Base-by-base conservation (phyloP, 2,329 filamentous ascomycete species). In the Myriosclerotinia curreyana region DNA sequence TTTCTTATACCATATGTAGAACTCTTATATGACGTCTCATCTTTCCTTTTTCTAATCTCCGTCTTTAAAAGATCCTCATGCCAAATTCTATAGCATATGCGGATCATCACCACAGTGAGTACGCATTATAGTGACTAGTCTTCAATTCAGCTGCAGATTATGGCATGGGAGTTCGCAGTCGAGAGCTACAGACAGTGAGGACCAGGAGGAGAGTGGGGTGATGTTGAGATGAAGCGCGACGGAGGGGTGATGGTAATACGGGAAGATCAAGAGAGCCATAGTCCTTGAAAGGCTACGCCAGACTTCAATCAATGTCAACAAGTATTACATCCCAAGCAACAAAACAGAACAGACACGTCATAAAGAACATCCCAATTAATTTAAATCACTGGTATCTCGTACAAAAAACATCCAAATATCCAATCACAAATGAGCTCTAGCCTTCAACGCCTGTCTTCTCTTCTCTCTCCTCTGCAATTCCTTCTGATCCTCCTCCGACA, bases 401-500 rank as follows among this genome's bases (percentile, higher is more conserved):
- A 22, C 17, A 51, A 55, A 46, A 5, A 36, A 66, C 28, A 66
- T 44, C 20, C 52, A 58, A 49, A 51, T 14, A 63, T 50, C 34
- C 36, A 46, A 46, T 75, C 69, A 85, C 70, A 85, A 74, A 72
- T 80, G 80, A 66, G 84, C 79, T 72, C 81, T 76, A 36, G 79
- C 79, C 66, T 82, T 80, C 68, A 83, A 54, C 3, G 69, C 71
- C 65, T 77, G 79, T 69, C 83, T 76, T 70, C 80, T 78, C 70
- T 76, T 78, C 74, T 77, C 79, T 65, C 79, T 77, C 66, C 80
- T 81, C 71, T 76, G 80, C 71, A 73, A 78, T 68, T 77, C 76
- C 59, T 83, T 70, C 49, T 75, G 76, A 65, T 86, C 84, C 70
- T 86, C 83, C 8, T 75, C 73, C 65, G 77, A 84, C 64, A 86